Evolutionary conservation across 1,139 yeast species (phyloP).

Genomic region (Hemisphaericaspora subhashii): DNA sequence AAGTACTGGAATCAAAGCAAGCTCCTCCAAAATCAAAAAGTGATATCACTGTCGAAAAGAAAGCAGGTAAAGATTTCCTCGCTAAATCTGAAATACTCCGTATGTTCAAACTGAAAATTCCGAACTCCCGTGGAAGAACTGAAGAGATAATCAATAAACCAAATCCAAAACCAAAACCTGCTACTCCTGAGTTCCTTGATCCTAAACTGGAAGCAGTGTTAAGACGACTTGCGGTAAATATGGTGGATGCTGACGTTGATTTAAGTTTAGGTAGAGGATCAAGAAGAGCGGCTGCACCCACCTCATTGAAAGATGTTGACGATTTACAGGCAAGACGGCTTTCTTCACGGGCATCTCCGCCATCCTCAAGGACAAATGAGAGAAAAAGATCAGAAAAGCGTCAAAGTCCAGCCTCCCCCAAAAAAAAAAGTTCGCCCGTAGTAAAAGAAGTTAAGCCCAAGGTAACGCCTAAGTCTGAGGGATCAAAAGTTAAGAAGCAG

Average conservation of each 20-base stretch:
- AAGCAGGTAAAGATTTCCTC: conserved; percentile 8
- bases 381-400: neutral
- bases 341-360: too few species aligned
- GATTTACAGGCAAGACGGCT: too few species aligned
- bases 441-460: too few species aligned
- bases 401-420: conserved; percentile 2
- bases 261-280: conserved; percentile 9
- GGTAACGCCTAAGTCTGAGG: too few species aligned
- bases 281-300: conserved; percentile 8
- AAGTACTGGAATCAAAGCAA: too few species aligned
- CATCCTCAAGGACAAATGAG: too few species aligned
- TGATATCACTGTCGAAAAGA: neutral
- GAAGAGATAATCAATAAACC: neutral
- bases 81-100: conserved; percentile 27
- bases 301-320: neutral
- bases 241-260: conserved; percentile 14
- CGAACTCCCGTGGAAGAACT: neutral
- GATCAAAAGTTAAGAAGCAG: neutral
- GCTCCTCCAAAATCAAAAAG: neutral
- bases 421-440: too few species aligned
- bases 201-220: conserved; percentile 6
- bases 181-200: conserved; percentile 4
- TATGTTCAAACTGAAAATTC: conserved; percentile 22
- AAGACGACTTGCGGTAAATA: conserved; percentile 11
- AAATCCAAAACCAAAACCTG: neutral